Conservation (phyloP, 163 green algal species). For the Scenedesmus sp. region DNA sequence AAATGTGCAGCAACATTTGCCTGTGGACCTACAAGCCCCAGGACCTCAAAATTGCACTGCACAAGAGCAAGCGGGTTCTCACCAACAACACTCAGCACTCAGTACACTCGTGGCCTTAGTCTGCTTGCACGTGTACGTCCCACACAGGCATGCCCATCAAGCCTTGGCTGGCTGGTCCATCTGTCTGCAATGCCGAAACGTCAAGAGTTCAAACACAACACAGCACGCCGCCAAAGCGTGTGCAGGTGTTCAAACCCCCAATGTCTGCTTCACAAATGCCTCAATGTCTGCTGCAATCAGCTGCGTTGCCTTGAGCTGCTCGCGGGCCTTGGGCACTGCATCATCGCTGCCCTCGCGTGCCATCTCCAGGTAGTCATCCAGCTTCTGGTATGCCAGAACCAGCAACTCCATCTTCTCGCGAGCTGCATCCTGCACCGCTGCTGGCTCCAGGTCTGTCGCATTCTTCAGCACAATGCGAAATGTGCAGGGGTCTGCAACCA, state of each 20-base stretch:
- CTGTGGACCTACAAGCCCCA: too few relatives aligned
- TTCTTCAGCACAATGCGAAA: conserved; percentile 61
- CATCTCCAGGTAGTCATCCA: conserved; percentile 56
- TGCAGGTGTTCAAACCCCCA: conserved; percentile 38
- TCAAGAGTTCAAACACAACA: too few relatives aligned
- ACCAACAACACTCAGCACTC: too few relatives aligned
- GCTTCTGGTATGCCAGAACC: conserved; percentile 56
- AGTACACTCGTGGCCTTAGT: too few relatives aligned
- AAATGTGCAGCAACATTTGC: too few relatives aligned
- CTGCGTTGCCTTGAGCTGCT: conserved; percentile 38
- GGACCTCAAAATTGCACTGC: too few relatives aligned
- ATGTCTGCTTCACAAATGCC: conserved; percentile 34
- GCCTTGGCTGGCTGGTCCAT: too few relatives aligned
- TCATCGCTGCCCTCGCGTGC: conserved; percentile 41
- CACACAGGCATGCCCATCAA: too few relatives aligned
- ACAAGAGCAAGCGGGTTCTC: too few relatives aligned
- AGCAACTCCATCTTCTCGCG: conserved; percentile 48
- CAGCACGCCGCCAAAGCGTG: not conserved
- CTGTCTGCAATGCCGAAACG: too few relatives aligned
- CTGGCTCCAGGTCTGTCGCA: conserved; percentile 30
- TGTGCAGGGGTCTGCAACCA: conserved; percentile 56
- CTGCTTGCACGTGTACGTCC: too few relatives aligned
- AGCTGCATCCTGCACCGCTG: conserved; percentile 6
- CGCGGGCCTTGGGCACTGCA: conserved; percentile 40
- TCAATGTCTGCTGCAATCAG: conserved; percentile 55